Conservation (phyloP, 2,329 filamentous ascomycete species). For the Pyricularia grisea region DNA sequence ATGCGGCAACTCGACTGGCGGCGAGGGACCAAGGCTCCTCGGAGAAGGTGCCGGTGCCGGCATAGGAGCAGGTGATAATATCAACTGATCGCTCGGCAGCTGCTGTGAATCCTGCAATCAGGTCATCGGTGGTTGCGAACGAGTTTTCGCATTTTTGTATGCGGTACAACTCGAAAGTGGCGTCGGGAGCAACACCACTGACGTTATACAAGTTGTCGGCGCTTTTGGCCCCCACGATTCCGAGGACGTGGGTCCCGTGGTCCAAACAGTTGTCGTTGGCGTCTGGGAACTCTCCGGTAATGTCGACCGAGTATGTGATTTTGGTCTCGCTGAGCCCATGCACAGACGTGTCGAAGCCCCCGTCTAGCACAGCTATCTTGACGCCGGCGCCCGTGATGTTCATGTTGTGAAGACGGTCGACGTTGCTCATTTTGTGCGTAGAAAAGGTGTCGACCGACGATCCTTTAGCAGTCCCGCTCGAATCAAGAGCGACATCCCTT, state of each 20-base stretch:
- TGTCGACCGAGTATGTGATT: constrained; percentile 13
- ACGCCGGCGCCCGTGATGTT: constrained; percentile 11
- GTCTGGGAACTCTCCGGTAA: constrained; percentile 27
- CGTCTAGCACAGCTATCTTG: constrained; percentile 13
- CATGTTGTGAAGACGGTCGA: constrained; percentile 11
- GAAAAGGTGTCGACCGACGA: constrained; percentile 7
- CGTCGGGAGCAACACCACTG: constrained; percentile 16
- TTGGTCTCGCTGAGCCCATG: background rate
- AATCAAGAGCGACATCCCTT: constrained; percentile 3
- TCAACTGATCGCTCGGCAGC: constrained; percentile 24
- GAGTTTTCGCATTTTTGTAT: constrained; percentile 11
- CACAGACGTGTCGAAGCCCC: constrained; percentile 8
- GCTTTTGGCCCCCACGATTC: constrained; percentile 14
- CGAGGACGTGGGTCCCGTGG: constrained; percentile 17
- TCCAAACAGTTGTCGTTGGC: constrained; percentile 13
- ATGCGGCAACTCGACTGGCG: constrained; percentile 27
- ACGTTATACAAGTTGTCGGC: constrained; percentile 9
- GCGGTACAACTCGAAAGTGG: constrained; percentile 13
- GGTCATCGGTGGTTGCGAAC: constrained; percentile 15
- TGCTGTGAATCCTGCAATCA: constrained; percentile 24
- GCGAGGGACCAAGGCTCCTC: constrained; percentile 24
- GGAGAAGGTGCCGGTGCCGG: constrained; percentile 12
- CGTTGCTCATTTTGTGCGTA: constrained; percentile 13
- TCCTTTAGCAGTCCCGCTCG: constrained; percentile 9
- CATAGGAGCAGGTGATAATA: constrained; percentile 24